Evolutionary conservation across 345 rosid genomes (phyloP).

Genomic region (Erodium maritimum): DNA sequence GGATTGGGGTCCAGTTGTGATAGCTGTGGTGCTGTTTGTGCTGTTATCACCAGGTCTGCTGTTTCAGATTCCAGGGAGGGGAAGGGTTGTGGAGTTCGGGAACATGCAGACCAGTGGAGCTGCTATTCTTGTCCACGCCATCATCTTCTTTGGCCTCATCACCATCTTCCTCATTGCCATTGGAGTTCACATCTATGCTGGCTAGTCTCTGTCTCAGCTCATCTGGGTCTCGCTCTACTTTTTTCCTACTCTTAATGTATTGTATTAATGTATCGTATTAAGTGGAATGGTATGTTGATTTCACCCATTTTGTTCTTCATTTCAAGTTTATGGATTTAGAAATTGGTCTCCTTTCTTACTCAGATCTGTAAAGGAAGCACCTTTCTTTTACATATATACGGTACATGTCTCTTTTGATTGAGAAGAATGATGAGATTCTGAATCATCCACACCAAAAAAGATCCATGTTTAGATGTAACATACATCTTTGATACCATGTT

Average conservation of each 20-base stretch:
- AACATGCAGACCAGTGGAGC: constrained; percentile 49
- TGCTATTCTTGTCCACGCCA: constrained; percentile 35
- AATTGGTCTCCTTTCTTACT: not conserved
- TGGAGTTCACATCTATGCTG: constrained; percentile 39
- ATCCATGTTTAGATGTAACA: no score
- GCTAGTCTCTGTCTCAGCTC: not conserved
- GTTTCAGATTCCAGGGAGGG: constrained; percentile 40
- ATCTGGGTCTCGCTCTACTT: not conserved
- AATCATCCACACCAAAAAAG: no score
- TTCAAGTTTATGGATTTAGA: not conserved
- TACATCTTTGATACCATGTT: no score
- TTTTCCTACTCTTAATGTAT: not conserved
- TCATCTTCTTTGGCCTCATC: constrained; percentile 41
- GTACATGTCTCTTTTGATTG: not conserved
- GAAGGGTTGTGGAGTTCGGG: constrained; percentile 39
- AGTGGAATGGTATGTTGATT: no score
- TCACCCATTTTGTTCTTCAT: not conserved
- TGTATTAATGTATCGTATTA: not conserved
- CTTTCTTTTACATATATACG: not conserved
- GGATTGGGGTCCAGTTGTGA: constrained; percentile 46
- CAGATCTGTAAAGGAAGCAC: not conserved
- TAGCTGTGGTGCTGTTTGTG: constrained; percentile 45
- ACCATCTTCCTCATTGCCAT: constrained; percentile 46
- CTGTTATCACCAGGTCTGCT: constrained; percentile 38
- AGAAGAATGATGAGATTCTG: no score